A percentile compares a stretch with the other conserved stretches of the same genome.
phyloP scores from a whole-genome alignment of 345 rosid genomes.

The Raphanus raphanistrum region DNA sequence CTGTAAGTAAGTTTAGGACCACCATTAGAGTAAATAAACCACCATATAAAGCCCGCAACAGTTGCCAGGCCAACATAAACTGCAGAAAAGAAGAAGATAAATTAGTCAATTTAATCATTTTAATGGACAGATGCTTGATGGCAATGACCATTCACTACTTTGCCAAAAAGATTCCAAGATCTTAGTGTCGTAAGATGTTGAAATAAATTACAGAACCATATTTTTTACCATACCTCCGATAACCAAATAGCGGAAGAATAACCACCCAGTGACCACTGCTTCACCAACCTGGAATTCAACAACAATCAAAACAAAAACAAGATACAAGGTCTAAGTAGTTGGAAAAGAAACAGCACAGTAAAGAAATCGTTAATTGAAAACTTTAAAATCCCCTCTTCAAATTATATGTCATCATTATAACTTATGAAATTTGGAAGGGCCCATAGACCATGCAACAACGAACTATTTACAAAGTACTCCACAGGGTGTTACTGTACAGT shows the following conservation, averaged over 20 bases:
- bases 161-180: not conserved
- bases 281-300: constrained; percentile 75
- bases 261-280: constrained; percentile 97
- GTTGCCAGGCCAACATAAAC: constrained; percentile 99
- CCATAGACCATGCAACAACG: not conserved
- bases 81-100: constrained; percentile 43
- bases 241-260: constrained; percentile 96
- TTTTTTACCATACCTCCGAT: constrained; percentile 77
- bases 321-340: constrained; percentile 11
- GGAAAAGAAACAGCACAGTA: constrained; percentile 11
- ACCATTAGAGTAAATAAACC: constrained; percentile 80
- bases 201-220: constrained; percentile 10
- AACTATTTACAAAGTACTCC: not conserved
- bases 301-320: constrained; percentile 25
- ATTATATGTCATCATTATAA: constrained; percentile 12
- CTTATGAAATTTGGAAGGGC: not conserved
- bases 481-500: constrained; percentile 6
- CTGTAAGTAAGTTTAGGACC: constrained; percentile 87
- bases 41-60: constrained; percentile 97
- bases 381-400: not conserved
- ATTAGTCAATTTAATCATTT: constrained; percentile 8
- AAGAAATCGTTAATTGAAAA: not conserved
- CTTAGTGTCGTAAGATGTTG: not conserved
- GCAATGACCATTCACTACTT: constrained; percentile 8
- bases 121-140: constrained; percentile 15